phyloP scores from a whole-genome alignment of 495 filamentous ascomycete genomes.

The Talaromyces adpressus region DNA sequence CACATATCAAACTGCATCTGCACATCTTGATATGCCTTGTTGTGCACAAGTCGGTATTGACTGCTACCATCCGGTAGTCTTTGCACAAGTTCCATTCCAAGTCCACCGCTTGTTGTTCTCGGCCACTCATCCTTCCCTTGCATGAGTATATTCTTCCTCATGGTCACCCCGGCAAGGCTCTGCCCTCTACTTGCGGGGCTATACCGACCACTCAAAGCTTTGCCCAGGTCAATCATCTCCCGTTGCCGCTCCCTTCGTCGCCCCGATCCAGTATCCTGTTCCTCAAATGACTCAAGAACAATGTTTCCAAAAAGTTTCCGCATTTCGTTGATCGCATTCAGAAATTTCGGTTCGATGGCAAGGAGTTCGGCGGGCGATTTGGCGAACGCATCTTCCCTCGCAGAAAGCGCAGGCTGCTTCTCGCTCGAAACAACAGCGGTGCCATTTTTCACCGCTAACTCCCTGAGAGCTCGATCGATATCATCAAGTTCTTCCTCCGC shows the following conservation, averaged over 20 bases:
- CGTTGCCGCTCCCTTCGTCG: conserved; percentile 46
- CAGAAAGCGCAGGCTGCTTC: conserved; percentile 18
- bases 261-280: conserved; percentile 45
- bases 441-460: conserved; percentile 39
- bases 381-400: conserved; percentile 36
- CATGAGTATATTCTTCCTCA: conserved; percentile 75
- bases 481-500: conserved; percentile 56
- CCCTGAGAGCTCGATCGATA: conserved; percentile 71
- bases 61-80: conserved; percentile 41
- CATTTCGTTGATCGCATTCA: conserved; percentile 93
- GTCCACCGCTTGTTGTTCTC: conserved; percentile 65
- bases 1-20: conserved; percentile 70
- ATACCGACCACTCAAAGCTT: conserved; percentile 57
- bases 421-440: conserved; percentile 10
- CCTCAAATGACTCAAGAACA: conserved; percentile 57
- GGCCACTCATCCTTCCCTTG: conserved; percentile 93
- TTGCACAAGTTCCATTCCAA: conserved; percentile 72
- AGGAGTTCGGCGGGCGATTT: conserved; percentile 51
- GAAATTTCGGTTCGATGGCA: conserved; percentile 64
- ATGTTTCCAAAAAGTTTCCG: conserved; percentile 81
- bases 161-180: conserved; percentile 59
- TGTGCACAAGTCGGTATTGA: conserved; percentile 68
- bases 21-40: conserved; percentile 63
- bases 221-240: conserved; percentile 60
- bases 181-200: conserved; percentile 49